A percentile compares a stretch with the other conserved stretches of the same genome.
Conservation (phyloP, 352 stramenopile genomes). For the Globisporangium cylindrosporum region DNA sequence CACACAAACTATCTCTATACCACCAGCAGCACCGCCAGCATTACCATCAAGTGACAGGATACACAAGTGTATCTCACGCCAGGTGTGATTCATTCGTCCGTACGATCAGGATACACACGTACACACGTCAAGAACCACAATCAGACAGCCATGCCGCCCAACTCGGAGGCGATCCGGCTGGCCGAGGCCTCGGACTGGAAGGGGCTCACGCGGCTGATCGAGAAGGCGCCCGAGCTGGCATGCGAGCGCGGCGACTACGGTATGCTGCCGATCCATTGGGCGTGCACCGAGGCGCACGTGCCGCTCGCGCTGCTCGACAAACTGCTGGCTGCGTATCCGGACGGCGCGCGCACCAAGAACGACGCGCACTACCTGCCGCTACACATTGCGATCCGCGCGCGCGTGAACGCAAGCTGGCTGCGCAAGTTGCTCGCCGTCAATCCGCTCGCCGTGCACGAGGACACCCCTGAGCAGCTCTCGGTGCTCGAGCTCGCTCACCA, state of each 20-base stretch:
- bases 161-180: constrained; percentile 69
- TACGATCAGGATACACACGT: background rate
- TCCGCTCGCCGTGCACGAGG: constrained; percentile 43
- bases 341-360: constrained; percentile 58
- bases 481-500: constrained; percentile 55
- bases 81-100: background rate
- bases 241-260: constrained; percentile 61
- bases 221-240: constrained; percentile 44
- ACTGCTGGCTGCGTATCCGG: constrained; percentile 60
- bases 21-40: background rate
- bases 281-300: constrained; percentile 62
- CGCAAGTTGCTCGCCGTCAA: constrained; percentile 51
- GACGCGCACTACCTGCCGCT: constrained; percentile 62
- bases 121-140: background rate
- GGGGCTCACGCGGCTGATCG: constrained; percentile 57
- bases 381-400: constrained; percentile 76
- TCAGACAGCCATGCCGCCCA: constrained; percentile 15
- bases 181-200: constrained; percentile 80
- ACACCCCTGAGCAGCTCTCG: constrained; percentile 42
- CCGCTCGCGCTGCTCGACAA: constrained; percentile 57
- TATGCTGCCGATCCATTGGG: constrained; percentile 86
- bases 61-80: background rate
- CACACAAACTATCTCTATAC: background rate
- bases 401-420: constrained; percentile 44
- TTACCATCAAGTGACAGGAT: background rate